A percentile compares a stretch with the other conserved stretches of the same genome.
Conservation (phyloP, 2,329 filamentous ascomycete genomes). For the Thermoascus crustaceus region DNA sequence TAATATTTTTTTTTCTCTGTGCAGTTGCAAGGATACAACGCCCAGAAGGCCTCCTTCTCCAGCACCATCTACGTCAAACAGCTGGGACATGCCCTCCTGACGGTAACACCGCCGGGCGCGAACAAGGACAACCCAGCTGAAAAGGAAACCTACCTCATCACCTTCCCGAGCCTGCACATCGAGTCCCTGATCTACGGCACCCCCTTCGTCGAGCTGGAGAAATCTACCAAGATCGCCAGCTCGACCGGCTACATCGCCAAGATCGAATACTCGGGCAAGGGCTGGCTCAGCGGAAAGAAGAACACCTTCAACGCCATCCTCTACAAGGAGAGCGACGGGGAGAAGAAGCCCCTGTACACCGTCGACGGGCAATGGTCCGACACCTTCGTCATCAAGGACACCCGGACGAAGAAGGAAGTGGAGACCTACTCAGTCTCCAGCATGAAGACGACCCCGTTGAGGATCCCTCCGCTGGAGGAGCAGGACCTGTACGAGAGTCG, state of each 20-base stretch:
- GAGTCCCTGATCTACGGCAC: conserved; percentile 69
- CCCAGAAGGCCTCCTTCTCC: conserved; percentile 90
- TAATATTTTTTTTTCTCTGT: conserved; percentile 2
- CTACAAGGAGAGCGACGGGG: conserved; percentile 59
- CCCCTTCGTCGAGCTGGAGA: conserved; percentile 87
- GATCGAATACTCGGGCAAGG: conserved; percentile 88
- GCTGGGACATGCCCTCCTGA: conserved; percentile 78
- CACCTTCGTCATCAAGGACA: conserved; percentile 67
- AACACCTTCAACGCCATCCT: conserved; percentile 75
- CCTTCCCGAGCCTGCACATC: conserved; percentile 82
- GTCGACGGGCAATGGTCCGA: conserved; percentile 87
- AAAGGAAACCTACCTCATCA: conserved; percentile 75
- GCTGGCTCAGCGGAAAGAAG: conserved; percentile 93
- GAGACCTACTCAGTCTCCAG: conserved; percentile 55
- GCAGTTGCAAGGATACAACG: conserved; percentile 73
- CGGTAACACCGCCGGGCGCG: conserved; percentile 51
- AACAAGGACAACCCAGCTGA: conserved; percentile 33
- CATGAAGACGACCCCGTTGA: conserved; percentile 57
- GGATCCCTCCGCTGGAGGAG: conserved; percentile 61
- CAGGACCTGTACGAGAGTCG: conserved; percentile 85
- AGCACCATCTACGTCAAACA: conserved; percentile 93
- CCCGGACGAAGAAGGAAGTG: conserved; percentile 44
- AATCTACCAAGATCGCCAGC: conserved; percentile 74
- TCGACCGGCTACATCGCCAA: conserved; percentile 80
- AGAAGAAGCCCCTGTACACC: conserved; percentile 64